phyloP scores from a whole-genome alignment of 768 basidiomycete species.

The Suillus weaverae region DNA sequence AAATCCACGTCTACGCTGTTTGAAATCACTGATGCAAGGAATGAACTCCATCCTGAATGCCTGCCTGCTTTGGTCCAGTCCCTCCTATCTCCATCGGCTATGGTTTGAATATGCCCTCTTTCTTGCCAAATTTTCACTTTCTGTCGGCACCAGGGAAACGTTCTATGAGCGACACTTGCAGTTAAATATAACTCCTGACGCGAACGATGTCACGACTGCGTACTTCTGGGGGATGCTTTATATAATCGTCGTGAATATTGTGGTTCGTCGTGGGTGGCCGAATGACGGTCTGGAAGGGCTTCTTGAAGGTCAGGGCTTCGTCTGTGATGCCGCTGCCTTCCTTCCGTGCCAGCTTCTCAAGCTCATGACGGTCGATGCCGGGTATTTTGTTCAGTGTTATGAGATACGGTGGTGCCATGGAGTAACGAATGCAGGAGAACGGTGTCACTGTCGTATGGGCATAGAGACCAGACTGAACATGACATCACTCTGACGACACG shows the following conservation, averaged over 20 bases:
- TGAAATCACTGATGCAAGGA: conserved; percentile 21
- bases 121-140: conserved; percentile 15
- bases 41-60: conserved; percentile 17
- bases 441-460: background rate
- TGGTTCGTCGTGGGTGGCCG: conserved; percentile 26
- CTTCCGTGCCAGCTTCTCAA: conserved; percentile 14
- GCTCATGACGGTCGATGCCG: conserved; percentile 13
- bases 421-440: background rate
- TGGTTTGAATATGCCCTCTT: conserved; percentile 22
- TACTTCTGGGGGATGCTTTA: conserved; percentile 32
- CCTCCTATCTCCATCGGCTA: conserved; percentile 12
- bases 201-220: background rate
- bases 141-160: conserved; percentile 9
- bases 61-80: conserved; percentile 17
- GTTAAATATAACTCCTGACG: background rate
- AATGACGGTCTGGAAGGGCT: conserved; percentile 27
- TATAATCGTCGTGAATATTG: conserved; percentile 37
- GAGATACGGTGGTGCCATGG: background rate
- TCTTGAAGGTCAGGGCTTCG: conserved; percentile 26
- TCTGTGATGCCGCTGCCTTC: conserved; percentile 10
- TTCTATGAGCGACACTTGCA: conserved; percentile 16
- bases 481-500: conserved; percentile 4
- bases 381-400: conserved; percentile 1
- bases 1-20: background rate
- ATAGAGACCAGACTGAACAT: background rate